phyloP scores from a whole-genome alignment of 1,284 basidiomycete species.

The Singerocomus inundabilis region DNA sequence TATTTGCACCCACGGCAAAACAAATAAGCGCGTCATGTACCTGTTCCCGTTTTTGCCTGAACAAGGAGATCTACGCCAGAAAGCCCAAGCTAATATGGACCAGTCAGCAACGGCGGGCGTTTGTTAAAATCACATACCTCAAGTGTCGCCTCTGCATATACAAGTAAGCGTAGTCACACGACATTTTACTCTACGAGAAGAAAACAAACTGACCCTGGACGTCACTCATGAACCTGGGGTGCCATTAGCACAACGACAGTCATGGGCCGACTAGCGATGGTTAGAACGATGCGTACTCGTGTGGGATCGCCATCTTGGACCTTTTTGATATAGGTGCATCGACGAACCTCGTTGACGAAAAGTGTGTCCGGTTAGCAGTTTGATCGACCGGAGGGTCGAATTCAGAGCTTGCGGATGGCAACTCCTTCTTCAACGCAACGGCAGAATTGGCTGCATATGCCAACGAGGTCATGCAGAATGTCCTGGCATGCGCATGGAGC shows the following conservation, averaged over 20 bases:
- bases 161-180: conserved; percentile 1
- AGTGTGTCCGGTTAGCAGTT: conserved; percentile 24
- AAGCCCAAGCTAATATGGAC: conserved; percentile 32
- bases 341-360: conserved; percentile 26
- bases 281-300: conserved; percentile 36
- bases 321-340: conserved; percentile 31
- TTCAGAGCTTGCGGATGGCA: background rate
- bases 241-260: conserved; percentile 19
- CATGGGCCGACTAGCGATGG: background rate
- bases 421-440: conserved; percentile 10
- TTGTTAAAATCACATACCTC: conserved; percentile 20
- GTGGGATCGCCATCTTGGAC: conserved; percentile 39
- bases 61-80: conserved; percentile 42
- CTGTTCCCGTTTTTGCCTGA: conserved; percentile 50
- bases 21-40: conserved; percentile 15
- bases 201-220: conserved; percentile 37
- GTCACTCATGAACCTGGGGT: conserved; percentile 39
- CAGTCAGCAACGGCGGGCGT: conserved; percentile 6
- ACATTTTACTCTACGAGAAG: background rate
- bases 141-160: conserved; percentile 35
- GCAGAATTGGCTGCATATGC: conserved; percentile 10
- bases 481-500: conserved; percentile 13
- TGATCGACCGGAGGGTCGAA: conserved; percentile 12
- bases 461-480: conserved; percentile 16
- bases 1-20: background rate